phyloP scores from a whole-genome alignment of 192 early-diverging fungal species.

The Backusella luteola region DNA sequence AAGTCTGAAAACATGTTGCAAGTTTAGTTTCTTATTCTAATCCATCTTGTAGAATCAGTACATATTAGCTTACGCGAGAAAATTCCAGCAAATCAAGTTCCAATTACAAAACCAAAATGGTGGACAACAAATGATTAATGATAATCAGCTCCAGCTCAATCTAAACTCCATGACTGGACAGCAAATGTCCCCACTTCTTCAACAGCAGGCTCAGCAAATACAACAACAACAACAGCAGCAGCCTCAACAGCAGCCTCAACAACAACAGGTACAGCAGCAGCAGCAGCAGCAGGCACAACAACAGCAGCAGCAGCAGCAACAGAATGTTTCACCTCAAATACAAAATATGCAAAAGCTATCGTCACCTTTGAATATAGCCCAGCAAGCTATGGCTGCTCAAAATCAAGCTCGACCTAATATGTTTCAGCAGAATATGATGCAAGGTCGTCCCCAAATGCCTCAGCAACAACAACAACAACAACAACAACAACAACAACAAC shows the following conservation, averaged over 20 bases:
- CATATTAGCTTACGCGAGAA: conserved; percentile 28
- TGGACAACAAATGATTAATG: conserved; percentile 8
- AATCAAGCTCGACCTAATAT: conserved; percentile 13
- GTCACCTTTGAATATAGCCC: conserved; percentile 16
- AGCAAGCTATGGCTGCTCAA: conserved; percentile 25
- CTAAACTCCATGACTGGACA: not conserved
- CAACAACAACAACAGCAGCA: conserved; percentile 16
- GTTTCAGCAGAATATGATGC: conserved; percentile 26
- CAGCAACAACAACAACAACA: not conserved
- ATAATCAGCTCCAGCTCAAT: conserved; percentile 16
- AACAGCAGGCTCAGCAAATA: conserved; percentile 13
- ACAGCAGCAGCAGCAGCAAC: conserved; percentile 20
- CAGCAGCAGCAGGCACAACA: not conserved
- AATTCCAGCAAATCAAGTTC: conserved; percentile 34
- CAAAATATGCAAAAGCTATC: conserved; percentile 20
- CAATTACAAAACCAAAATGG: conserved; percentile 20
- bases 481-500: not conserved
- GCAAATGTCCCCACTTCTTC: conserved; percentile 2
- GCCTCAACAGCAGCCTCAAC: conserved; percentile 11
- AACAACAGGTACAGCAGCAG: not conserved
- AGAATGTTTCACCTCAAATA: conserved; percentile 10
- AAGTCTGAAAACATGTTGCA: not conserved
- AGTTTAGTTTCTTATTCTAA: not conserved
- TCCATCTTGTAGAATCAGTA: conserved; percentile 33
- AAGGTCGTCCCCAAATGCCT: conserved; percentile 12